Base-by-base conservation (phyloP, 768 basidiomycete genomes). In the Pholiota conissans region DNA sequence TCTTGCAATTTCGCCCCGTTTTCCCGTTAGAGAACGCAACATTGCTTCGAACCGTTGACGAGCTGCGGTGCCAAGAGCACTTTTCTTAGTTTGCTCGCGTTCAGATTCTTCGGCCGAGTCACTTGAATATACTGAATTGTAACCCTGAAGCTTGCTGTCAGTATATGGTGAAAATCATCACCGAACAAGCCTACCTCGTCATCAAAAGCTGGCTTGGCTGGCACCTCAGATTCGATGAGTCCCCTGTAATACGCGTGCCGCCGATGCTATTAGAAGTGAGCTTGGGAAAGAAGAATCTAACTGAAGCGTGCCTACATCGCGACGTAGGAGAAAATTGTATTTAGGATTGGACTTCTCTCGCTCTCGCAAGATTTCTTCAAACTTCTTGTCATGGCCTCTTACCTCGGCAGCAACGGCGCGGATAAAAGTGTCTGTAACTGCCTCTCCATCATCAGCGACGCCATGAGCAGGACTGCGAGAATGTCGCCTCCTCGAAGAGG, bases 31-130 rank as follows among this genome's bases (percentile, higher is more conserved):
- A 6, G 85, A 87, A 18, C 97, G 85, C 40, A 99, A 79, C 87
- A 98, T 93, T 2, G 87, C 85, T 73, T 97, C 93, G 64, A 98
- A 95, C 53, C 95, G 80, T 59, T 83, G 85, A 52, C 90, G 82
- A 24, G 95, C 92, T 22, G 92, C 73, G 66, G 79, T 86, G 3
- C 94, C 94, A 1, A 99, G 79, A 20, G 77, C 77, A 46, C 80
- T 91, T 75, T 91, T 96, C 35, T 85, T 83, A 2, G 79, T 79
- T 16, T 86, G 84, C 68, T 99, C 95, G 20, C 86, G 81, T 66
- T 99, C 97, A 2, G 90, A 91, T 55, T 97, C 95, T 70, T 98
- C 95, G 5, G 87, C 93, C 34, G 94, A 93, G 73, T 98, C 97
- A 18, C 91, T 93, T 0, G 95, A 94, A 70, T 91, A 93, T 3